Base-by-base conservation (phyloP, 2,329 filamentous ascomycete species). In the Byssothecium circinans region DNA sequence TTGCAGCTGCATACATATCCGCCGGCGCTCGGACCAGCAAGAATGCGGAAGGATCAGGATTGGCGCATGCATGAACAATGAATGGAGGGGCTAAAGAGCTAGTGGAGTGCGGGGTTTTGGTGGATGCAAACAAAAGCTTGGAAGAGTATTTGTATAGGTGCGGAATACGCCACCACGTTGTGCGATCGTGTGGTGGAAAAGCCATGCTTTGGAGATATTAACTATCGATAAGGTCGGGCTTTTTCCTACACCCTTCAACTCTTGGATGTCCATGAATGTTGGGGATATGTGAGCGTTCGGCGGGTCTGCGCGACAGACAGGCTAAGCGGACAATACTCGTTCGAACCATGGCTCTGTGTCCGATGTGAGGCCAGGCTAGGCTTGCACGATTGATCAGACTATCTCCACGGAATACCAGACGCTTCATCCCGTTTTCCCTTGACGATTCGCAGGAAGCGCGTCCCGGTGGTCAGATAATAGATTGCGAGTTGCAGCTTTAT, bases 371-470 rank as follows among this genome's bases (percentile, higher is more conserved):
- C 25, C 11, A 27, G 25, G 25, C n/a, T n/a, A n/a, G n/a, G n/a
- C n/a, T n/a, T n/a, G n/a, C n/a, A n/a, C n/a, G n/a, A n/a, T n/a
- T n/a, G n/a, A n/a, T n/a, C n/a, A n/a, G n/a, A n/a, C n/a, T n/a
- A n/a, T n/a, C n/a, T n/a, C n/a, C n/a, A n/a, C n/a, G n/a, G n/a
- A n/a, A n/a, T n/a, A n/a, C n/a, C n/a, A n/a, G n/a, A n/a, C n/a
- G n/a, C n/a, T n/a, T n/a, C n/a, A n/a, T n/a, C 23, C 30, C 32
- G n/a, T 32, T 32, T 6, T 20, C 18, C 35, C 8, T 38, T 45
- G n/a, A n/a, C 27, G 34, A 34, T 43, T 43, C 32, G 49, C 45
- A 39, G 50, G 29, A 43, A 43, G 41, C 37, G 35, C 43, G 48
- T 33, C 29, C 39, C 32, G 33, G 29, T 8, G 29, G 29, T 4